Percentiles rank a stretch among this genome's conserved stretches.
Conservation (phyloP, 2,329 filamentous ascomycete genomes). For the Aspergillus fumigatiaffinis region DNA sequence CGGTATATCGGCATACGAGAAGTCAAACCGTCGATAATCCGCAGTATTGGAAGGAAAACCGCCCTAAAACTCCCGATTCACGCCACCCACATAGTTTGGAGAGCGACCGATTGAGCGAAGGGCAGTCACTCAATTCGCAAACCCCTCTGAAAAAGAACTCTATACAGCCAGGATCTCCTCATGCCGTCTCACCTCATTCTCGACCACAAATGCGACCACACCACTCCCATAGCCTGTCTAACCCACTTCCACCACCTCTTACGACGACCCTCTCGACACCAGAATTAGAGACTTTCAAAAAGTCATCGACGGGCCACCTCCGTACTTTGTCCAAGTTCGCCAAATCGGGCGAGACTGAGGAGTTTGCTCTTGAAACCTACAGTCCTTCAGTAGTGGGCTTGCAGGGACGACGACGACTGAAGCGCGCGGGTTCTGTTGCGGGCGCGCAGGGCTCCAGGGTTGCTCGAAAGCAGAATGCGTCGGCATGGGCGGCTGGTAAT, state of each 20-base stretch:
- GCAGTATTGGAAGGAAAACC: slow-evolving; percentile 32
- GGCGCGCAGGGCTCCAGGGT: slow-evolving; percentile 46
- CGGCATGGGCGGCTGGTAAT: slow-evolving; percentile 75
- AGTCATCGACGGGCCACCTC: slow-evolving; percentile 85
- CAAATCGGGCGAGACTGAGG: slow-evolving; percentile 68
- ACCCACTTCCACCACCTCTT: slow-evolving; percentile 27
- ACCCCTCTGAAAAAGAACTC: slow-evolving; percentile 20
- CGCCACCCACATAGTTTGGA: slow-evolving; percentile 27
- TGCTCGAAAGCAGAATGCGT: slow-evolving; percentile 51
- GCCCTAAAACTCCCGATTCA: slow-evolving; percentile 30
- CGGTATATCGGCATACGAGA: slow-evolving; percentile 44
- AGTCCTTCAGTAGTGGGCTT: slow-evolving; percentile 85
- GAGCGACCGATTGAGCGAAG: slow-evolving; percentile 23
- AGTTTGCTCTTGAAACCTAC: slow-evolving; percentile 73
- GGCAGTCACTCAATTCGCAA: slow-evolving; percentile 17
- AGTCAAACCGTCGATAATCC: slow-evolving; percentile 62
- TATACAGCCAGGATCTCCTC: slow-evolving; percentile 22
- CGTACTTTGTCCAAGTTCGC: slow-evolving; percentile 81
- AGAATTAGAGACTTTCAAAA: slow-evolving; percentile 76
- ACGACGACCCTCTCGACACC: slow-evolving; percentile 56
- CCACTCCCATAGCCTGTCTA: slow-evolving; percentile 30
- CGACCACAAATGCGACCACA: slow-evolving; percentile 24
- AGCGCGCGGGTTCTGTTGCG: slow-evolving; percentile 59
- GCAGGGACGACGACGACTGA: slow-evolving; percentile 76
- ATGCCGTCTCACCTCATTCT: slow-evolving; percentile 26